Evolutionary conservation across 2,329 filamentous ascomycete species (phyloP).

Genomic region (Ophiostoma ulmi): DNA sequence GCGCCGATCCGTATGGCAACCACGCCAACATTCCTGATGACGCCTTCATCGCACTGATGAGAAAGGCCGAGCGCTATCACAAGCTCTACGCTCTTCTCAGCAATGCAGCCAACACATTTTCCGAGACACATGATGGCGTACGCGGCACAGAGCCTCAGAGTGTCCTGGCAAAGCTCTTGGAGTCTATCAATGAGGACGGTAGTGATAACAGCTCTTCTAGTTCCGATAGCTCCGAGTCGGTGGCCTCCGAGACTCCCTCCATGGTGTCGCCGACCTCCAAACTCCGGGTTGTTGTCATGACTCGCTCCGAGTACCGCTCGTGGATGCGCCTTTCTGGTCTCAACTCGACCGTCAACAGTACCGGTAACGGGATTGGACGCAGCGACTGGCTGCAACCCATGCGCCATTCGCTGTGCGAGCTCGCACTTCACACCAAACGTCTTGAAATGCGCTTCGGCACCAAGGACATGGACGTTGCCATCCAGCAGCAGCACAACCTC

Average conservation of each 20-base stretch:
- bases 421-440: neutral
- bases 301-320: neutral
- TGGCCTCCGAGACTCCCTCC: neutral
- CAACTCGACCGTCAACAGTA: neutral
- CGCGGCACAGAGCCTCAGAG: neutral
- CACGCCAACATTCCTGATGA: neutral
- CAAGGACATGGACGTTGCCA: neutral
- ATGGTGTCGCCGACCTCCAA: neutral
- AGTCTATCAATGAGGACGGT: neutral
- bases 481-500: constrained; percentile 17
- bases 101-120: neutral
- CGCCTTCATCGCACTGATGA: neutral
- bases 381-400: constrained; percentile 18
- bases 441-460: constrained; percentile 21
- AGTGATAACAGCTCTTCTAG: neutral
- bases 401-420: neutral
- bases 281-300: constrained; percentile 16
- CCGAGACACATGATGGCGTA: neutral
- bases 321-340: constrained; percentile 5
- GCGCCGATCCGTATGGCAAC: neutral
- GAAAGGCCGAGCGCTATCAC: neutral
- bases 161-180: neutral
- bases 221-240: neutral
- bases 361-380: neutral
- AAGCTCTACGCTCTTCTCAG: neutral